Evolutionary conservation across 148 eudicot species (phyloP), one percentile per base, ranked within the genome.

Genomic region (Amaranthus cruentus): DNA sequence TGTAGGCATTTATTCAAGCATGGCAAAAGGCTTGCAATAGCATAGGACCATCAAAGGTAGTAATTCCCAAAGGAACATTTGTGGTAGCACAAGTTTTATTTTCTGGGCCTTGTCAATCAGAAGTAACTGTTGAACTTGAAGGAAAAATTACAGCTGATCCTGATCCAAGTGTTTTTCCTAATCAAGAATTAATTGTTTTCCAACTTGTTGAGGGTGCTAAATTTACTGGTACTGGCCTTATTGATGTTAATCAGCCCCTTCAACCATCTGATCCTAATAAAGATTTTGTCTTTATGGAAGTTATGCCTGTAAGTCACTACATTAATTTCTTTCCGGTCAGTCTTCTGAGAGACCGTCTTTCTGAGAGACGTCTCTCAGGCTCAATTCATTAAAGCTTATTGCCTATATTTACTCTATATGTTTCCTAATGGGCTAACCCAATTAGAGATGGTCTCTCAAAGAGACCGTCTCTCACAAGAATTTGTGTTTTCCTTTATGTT

Each of bases 21-120:
- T 92, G 96, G 96, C 75, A 38, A 9, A 77, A 81, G 55, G 97
- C 96, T 52, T 92, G 97, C 83, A 15, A 82, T 0, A 68, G 81
- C 47, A 11, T 14, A 2, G 88, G 81, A 2, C 51, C 85, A 4
- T 82, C 87, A 49, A 88, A 48, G 14, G 75, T 92, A 52, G 12
- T 84, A 2, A 72, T 92, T 44, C 96, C 96, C 0, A 62, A 58
- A 6, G 97, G 97, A 18, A 81, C 50, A 3, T 92, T 62, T 66
- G 66, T 69, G 55, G 68, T 79, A 0, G 93, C 88, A 7, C 90
- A 88, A 71, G 81, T 85, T 2, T 0, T 78, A 12, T 85, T 92
- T 54, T 18, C 64, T 0, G 98, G 98, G 0, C 97, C 98, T 0
- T 92, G 98, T 78, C 75, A 74, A 18, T 73, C 79, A 21, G 13